Base-by-base conservation (phyloP, 768 basidiomycete genomes). In the Tricholoma matsutake region DNA sequence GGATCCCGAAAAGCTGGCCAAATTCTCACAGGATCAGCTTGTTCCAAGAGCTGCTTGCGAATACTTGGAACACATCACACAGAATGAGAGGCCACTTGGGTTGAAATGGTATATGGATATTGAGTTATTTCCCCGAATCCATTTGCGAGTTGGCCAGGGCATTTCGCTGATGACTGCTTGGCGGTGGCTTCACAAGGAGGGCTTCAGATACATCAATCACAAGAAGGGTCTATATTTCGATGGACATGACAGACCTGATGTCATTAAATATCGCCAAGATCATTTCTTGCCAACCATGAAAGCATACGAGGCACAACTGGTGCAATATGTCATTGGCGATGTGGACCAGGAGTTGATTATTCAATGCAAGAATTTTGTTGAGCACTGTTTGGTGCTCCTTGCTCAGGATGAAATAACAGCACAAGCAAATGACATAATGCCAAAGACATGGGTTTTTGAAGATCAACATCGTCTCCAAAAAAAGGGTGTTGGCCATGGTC, bases 331-430 rank as follows among this genome's bases (percentile, higher is more conserved):
- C 2, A 49, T 59, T n/a, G 63, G 59, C 3, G 54, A 68, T 45
- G 63, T 67, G 13, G 62, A 64, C 10, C n/a, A 58, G 51, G 56
- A 62, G 43, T 55, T 37, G 55, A 61, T 55, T 34, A 63, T 61
- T 45, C 56, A 58, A 35, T 63, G 45, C 1, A 25, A 64, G 54
- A 68, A 70, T 55, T 66, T 57, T 43, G 63, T 57, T 60, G 67
- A 45, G 7, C 18, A 8, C 20, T 53, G 55, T 73, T 65, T 63
- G 75, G 68, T 56, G 70, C 75, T 60, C 37, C 61, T 57, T 60
- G 67, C 53, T 54, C 75, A 66, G 62, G 75, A 69, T 56, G 71
- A 76, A 59, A 75, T 72, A 67, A 73, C 68, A 13, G 71, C 69
- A 3, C 73, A 77, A 52, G 65, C 73, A 34, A 66, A 77, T 60